phyloP scores from a whole-genome alignment of 2,329 filamentous ascomycete genomes.

The Pochonia chlamydosporia region DNA sequence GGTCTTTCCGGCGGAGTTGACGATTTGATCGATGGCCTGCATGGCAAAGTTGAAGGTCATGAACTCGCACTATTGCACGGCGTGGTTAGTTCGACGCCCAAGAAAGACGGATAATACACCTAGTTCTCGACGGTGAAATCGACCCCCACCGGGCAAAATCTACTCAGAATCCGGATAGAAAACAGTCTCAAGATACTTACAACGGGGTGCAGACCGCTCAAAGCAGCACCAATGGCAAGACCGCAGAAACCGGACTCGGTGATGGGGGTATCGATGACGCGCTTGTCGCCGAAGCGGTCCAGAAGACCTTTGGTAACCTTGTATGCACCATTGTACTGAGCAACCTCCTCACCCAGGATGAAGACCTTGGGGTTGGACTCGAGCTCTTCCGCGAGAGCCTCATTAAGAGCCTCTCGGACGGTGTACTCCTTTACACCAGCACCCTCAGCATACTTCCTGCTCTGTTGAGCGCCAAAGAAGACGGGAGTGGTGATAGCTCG shows the following conservation, averaged over 20 bases:
- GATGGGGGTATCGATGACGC: constrained; percentile 97
- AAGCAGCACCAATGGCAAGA: constrained; percentile 88
- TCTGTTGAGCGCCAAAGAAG: constrained; percentile 37
- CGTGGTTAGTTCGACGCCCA: not conserved
- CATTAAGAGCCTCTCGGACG: constrained; percentile 94
- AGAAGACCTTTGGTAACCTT: constrained; percentile 98
- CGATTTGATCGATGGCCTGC: constrained; percentile 99
- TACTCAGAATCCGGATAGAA: not conserved
- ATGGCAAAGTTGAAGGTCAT: constrained; percentile 99
- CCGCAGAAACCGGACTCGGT: constrained; percentile 95
- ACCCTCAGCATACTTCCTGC: constrained; percentile 50
- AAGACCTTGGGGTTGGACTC: constrained; percentile 94
- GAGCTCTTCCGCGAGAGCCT: constrained; percentile 96
- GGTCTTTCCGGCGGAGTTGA: constrained; percentile 98
- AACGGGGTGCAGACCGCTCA: constrained; percentile 89
- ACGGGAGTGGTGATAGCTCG: constrained; percentile 28
- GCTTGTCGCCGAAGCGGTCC: constrained; percentile 94
- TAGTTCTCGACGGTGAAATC: not conserved
- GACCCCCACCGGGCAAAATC: not conserved
- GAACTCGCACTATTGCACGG: constrained; percentile 74
- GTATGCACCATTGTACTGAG: constrained; percentile 99
- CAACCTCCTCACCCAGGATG: constrained; percentile 94
- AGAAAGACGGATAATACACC: not conserved
- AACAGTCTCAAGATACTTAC: constrained; percentile 49
- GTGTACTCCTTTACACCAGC: constrained; percentile 83